phyloP scores from a whole-genome alignment of 352 stramenopile genomes.

The Pythium biforme region DNA sequence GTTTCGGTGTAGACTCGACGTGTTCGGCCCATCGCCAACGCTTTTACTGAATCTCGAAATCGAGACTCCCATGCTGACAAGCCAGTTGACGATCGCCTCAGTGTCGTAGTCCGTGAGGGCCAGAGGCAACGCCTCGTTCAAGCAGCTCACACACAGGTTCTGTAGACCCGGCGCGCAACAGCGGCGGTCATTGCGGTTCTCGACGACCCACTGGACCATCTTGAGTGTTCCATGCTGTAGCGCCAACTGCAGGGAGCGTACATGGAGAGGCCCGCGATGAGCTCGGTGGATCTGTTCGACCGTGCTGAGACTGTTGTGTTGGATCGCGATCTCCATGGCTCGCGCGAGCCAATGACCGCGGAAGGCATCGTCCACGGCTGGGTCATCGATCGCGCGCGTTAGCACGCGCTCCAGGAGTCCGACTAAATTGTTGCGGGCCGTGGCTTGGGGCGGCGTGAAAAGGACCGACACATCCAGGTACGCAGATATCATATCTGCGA shows the following conservation, averaged over 20 bases:
- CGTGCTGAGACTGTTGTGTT: background rate
- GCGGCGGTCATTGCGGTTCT: slow-evolving; percentile 1
- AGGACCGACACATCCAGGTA: background rate
- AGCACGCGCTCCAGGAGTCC: background rate
- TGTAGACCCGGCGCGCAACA: slow-evolving; percentile 2
- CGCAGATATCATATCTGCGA: slow-evolving; percentile 2
- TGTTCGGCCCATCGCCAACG: too few species aligned
- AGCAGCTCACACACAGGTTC: background rate
- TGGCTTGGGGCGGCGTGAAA: background rate
- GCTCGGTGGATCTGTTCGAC: background rate
- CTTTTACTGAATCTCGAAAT: too few species aligned
- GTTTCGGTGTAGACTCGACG: background rate
- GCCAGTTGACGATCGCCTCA: background rate
- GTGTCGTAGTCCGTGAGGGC: background rate
- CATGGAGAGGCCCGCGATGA: slow-evolving; percentile 3
- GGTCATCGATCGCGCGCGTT: background rate
- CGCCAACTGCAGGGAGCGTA: slow-evolving; percentile 2
- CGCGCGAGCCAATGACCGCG: background rate
- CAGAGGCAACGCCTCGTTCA: background rate
- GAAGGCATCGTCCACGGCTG: background rate
- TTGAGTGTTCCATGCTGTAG: background rate
- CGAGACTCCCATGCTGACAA: background rate
- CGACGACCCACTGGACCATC: slow-evolving; percentile 10
- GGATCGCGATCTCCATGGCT: slow-evolving; percentile 5
- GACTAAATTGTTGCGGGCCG: background rate